phyloP scores from a whole-genome alignment of 1,284 basidiomycete species.

The Apiotrichum sp. region DNA sequence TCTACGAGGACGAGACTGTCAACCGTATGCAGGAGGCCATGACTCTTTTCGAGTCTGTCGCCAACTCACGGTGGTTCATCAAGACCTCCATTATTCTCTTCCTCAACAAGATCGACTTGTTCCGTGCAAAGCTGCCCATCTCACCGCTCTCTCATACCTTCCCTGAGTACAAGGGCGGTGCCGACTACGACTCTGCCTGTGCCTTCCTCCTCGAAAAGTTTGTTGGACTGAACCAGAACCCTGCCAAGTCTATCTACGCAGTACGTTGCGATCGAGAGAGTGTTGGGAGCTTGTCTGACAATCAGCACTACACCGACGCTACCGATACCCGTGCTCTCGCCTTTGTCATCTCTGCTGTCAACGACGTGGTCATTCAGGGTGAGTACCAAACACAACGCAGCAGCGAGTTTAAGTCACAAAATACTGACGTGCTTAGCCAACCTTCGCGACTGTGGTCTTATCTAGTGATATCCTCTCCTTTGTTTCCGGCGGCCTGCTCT shows the following conservation, averaged over 20 bases:
- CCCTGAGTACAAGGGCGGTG: conserved; percentile 66
- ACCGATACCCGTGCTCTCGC: conserved; percentile 53
- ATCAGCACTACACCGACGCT: conserved; percentile 49
- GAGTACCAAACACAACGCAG: conserved; percentile 1
- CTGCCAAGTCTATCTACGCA: conserved; percentile 52
- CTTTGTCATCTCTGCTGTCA: conserved; percentile 54
- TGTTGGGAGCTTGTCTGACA: not conserved
- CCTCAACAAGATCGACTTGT: conserved; percentile 94
- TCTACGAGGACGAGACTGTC: conserved; percentile 88
- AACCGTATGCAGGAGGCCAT: conserved; percentile 96
- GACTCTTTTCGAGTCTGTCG: conserved; percentile 92
- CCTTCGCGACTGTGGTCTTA: conserved; percentile 47
- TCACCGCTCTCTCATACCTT: conserved; percentile 86
- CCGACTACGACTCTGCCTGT: conserved; percentile 76
- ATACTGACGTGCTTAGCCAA: conserved; percentile 30
- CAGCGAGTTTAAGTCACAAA: not conserved
- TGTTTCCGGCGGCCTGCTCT: not conserved
- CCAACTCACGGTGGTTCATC: conserved; percentile 66
- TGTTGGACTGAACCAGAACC: conserved; percentile 77
- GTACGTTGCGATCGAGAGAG: conserved; percentile 18
- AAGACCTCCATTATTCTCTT: conserved; percentile 54
- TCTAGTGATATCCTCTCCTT: conserved; percentile 21
- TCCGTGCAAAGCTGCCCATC: conserved; percentile 83
- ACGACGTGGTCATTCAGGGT: conserved; percentile 50
- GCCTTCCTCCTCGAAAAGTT: conserved; percentile 80